These are phyloP conservation scores for Aspergillus vadensis DNA, from an alignment of 2,329 filamentous ascomycete genomes.

Conservation along the genomic window DNA sequence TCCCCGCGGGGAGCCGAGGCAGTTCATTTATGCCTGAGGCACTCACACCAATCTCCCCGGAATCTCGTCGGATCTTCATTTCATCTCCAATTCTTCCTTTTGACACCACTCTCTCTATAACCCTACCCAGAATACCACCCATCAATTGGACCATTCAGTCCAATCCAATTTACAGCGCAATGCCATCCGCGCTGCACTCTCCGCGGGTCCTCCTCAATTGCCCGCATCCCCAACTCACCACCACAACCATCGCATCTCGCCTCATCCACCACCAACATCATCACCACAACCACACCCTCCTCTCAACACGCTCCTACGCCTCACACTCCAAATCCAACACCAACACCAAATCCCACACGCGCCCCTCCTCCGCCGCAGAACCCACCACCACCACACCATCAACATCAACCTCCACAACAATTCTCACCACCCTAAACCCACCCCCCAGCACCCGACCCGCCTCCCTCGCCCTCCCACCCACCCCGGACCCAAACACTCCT, in stretches of 20 bases:
- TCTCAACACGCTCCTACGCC: slow-evolving; percentile 7
- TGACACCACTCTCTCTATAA: not conserved
- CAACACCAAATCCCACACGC: slow-evolving; percentile 20
- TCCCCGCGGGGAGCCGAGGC: too few species aligned
- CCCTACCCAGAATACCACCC: not conserved
- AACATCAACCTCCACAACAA: slow-evolving; percentile 23
- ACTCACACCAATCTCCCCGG: too few species aligned
- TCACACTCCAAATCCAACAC: slow-evolving; percentile 11
- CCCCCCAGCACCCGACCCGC: slow-evolving; percentile 73
- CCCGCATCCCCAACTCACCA: not conserved
- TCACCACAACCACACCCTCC: slow-evolving; percentile 2
- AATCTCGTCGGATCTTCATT: not conserved
- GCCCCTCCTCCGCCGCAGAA: slow-evolving; percentile 24
- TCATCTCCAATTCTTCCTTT: not conserved
- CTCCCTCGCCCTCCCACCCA: slow-evolving; percentile 63
- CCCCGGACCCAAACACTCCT: slow-evolving; percentile 40
- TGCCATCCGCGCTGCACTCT: slow-evolving; percentile 15
- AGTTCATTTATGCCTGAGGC: not conserved
- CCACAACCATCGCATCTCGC: not conserved
- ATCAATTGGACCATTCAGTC: not conserved
- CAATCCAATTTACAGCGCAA: not conserved
- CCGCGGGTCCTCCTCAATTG: slow-evolving; percentile 11
- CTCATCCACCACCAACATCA: not conserved
- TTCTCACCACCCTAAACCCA: slow-evolving; percentile 61
- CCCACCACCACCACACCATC: slow-evolving; percentile 18